phyloP scores from a whole-genome alignment of 2,329 filamentous ascomycete genomes.

The Fusarium tupiense region DNA sequence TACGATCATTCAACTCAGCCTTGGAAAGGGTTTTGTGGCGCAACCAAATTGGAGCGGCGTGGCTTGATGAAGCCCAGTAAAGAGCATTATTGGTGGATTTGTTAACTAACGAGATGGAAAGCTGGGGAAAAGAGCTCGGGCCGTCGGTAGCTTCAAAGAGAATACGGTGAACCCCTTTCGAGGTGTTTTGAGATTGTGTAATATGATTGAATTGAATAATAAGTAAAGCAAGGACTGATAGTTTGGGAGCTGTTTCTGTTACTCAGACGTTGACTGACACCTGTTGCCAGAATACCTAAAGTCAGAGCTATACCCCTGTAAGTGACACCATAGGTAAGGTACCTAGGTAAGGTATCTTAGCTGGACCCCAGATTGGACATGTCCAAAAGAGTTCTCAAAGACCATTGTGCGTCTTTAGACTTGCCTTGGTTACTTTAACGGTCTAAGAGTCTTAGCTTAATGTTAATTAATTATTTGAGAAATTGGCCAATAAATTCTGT shows the following conservation, averaged over 20 bases:
- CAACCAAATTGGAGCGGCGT: background rate
- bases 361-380: background rate
- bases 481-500: no score
- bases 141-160: constrained; percentile 17
- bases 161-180: constrained; percentile 11
- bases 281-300: background rate
- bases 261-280: background rate
- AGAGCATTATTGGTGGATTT: constrained; percentile 27
- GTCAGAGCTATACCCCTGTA: background rate
- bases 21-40: constrained; percentile 25
- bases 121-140: constrained; percentile 27
- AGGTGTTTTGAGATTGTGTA: background rate
- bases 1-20: constrained; percentile 25
- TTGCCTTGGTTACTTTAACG: accelerated
- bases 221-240: background rate
- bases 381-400: no score
- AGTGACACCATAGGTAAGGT: background rate
- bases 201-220: background rate
- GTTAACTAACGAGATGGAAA: background rate
- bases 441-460: no score
- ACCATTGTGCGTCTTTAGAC: background rate
- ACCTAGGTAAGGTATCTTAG: no score
- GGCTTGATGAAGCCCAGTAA: background rate
- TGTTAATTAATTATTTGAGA: no score
- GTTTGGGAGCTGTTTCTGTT: background rate